Evolutionary conservation across 805 yeast species (phyloP).

Genomic region (Metschnikowia amazonensis): DNA sequence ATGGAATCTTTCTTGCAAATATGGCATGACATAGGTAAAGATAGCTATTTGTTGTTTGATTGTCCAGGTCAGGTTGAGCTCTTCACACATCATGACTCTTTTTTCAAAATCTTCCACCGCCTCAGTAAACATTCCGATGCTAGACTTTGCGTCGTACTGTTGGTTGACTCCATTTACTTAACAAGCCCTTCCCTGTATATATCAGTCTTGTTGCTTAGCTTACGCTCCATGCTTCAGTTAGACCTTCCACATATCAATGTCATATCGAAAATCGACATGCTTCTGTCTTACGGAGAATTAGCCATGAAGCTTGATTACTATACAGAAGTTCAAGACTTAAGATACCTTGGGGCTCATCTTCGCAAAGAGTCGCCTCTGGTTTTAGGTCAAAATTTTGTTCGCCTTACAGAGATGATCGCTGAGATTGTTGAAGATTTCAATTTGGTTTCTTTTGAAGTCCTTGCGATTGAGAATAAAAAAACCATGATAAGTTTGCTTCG

Average conservation of each 20-base stretch:
- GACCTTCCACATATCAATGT: conserved; percentile 93
- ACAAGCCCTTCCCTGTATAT: conserved; percentile 88
- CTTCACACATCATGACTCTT: conserved; percentile 82
- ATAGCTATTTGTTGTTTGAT: conserved; percentile 71
- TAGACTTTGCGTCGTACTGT: conserved; percentile 77
- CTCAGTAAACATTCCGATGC: conserved; percentile 56
- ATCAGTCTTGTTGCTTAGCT: conserved; percentile 71
- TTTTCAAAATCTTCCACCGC: conserved; percentile 61
- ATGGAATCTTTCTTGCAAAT: conserved; percentile 49
- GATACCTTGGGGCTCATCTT: conserved; percentile 60
- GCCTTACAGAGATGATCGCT: conserved; percentile 70
- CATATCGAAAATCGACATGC: conserved; percentile 81
- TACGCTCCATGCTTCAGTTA: conserved; percentile 89
- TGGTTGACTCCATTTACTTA: conserved; percentile 78
- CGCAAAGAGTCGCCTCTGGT: conserved; percentile 69
- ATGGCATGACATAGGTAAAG: conserved; percentile 23
- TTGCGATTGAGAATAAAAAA: conserved; percentile 86
- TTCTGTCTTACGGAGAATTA: conserved; percentile 71
- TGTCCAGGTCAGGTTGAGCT: conserved; percentile 97
- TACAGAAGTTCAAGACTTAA: conserved; percentile 86
- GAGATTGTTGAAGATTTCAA: conserved; percentile 86
- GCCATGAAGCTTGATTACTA: conserved; percentile 83
- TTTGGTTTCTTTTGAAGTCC: conserved; percentile 81
- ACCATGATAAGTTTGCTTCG: conserved; percentile 82
- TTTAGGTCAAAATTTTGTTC: conserved; percentile 57